Evolutionary conservation across 2,329 filamentous ascomycete genomes (phyloP), one percentile per base, ranked within the genome.

Genomic region (Ceratocystis smalleyi): DNA sequence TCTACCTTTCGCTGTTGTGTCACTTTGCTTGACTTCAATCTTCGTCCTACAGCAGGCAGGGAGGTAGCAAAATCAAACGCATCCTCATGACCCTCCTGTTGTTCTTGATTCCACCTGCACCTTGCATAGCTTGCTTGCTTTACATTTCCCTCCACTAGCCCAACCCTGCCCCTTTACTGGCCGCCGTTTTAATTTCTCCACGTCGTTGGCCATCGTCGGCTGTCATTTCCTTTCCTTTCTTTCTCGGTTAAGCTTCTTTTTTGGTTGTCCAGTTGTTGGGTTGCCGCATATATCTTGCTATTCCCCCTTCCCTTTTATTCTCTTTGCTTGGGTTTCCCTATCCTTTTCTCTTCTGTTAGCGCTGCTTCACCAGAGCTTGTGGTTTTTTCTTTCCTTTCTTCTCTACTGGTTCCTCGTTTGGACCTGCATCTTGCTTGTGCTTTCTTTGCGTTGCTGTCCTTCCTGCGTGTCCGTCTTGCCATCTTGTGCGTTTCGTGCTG

Each of bases 401-500:
- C 69, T 64, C 67, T 69, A 67, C 67, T 70, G 68, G 68, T 68
- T 66, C 63, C 64, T 67, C 65, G 45, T 62, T 43, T 43, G 51
- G 40, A 60, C 35, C 65, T 65, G 63, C 59, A 67, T 30, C 40
- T 32, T 60, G 63, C 43, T 32, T 22, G 49, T 65, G 22, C 49
- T 61, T 65, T 40, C 55, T 66, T 59, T 63, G 45, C 59, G 40
- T 64, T 54, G 43, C 61, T 55, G 57, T 66, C 43, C 61, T 64
- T 64, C 59, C 43, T 43, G 62, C 60, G 43, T 65, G 45, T 61
- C 55, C 51, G 59, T 64, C 43, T 60, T 68, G 59, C 55, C 51
- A 54, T 64, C 43, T 60, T 68, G 59, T 67, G 64, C 62, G 67
- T 64, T 57, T 54, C 59, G 59, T 30, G 19, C 59, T 43, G 17